Base-by-base conservation (phyloP, 1,284 basidiomycete genomes). In the Flammula alnicola region DNA sequence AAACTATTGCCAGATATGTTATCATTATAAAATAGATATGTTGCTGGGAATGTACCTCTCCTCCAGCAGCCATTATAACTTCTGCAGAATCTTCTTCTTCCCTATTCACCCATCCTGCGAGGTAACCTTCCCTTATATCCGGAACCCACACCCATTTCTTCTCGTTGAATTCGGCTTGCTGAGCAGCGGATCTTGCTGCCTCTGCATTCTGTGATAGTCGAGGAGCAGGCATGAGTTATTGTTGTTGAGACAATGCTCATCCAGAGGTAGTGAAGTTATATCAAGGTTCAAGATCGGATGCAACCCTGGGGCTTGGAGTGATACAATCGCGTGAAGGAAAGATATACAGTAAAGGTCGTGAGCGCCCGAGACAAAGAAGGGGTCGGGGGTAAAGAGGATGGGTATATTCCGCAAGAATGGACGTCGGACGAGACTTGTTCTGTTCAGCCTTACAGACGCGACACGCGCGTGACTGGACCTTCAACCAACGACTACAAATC, bases 141-240 rank as follows among this genome's bases (percentile, higher is more conserved):
- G 93, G 93, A 19, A 95, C 88, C 94, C 94, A 97, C 2, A 97
- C 94, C 88, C 91, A 95, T 71, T 91, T 95, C 86, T 96, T 96
- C 79, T 94, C 91, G 66, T 94, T 95, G 71, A 96, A 97, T 68
- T 96, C 93, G 33, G 93, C 93, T 63, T 95, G 91, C 23, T 88
- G 82, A 19, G 92, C 93, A n/a, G 93, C 92, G 23, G 81, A 84
- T 49, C 84, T 75, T 10, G 89, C 87, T 32, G 86, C 83, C 63
- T 90, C 89, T 42, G 81, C 81, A 60, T 77, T 82, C 49, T 83
- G 80, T 29, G 88, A 84, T 44, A 73, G 74, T 44, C 80, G 72
- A 52, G 62, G 61, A 43, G 52, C 56, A 31, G 64, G 61, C 67
- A 69, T 69, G 26, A 37, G 17, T 29, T 46, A 20, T 17, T 30